Base-by-base conservation (phyloP, 2,329 filamentous ascomycete genomes). In the Fusarium paranaense region DNA sequence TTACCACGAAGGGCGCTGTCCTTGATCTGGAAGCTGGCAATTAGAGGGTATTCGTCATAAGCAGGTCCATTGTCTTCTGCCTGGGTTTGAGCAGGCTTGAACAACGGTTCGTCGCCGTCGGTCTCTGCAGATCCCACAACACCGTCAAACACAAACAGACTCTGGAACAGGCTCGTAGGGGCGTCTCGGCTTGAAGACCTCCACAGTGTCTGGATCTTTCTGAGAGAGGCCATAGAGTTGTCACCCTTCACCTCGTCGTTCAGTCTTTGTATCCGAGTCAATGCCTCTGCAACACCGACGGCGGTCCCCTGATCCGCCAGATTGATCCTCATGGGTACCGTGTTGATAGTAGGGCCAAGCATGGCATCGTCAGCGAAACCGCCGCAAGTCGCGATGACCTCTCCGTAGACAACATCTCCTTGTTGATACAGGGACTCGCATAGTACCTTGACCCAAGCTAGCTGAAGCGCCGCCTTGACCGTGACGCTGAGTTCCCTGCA, bases 111-210 rank as follows among this genome's bases (percentile, higher is more conserved):
- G 2, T 30, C 42, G 2, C 11, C 7, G 6, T 18, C 16, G 14
- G 32, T 9, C 1, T 40, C 25, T 10, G 56, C 6, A 2, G 56
- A 20, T 18, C 7, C 22, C 2, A 70, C 20, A 3, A 73, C 14
- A 1, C 70, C 70, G 5, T 72, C 70, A 9, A 70, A 72, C 3
- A 73, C 70, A 1, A 72, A 72, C 0, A 72, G 62, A 4, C 70
- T 72, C 13, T 72, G 70, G 45, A 73, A 72, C 2, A 72, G 57
- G 9, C 42, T 40, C 3, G 30, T 10, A 2, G 66, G 25, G 11
- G 33, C 7, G 1, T 45, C 11, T 18, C 0, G 6, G 6, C 35
- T 56, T n/a, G 61, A 62, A 0, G 56, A 73, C 20, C 70, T 65
- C 70, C 70, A 72, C 3, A 58, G 11, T 1, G 70, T 22, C 18